Evolutionary conservation across 495 filamentous ascomycete species (phyloP), one percentile per base, ranked within the genome.

Genomic region (Halenospora varia): DNA sequence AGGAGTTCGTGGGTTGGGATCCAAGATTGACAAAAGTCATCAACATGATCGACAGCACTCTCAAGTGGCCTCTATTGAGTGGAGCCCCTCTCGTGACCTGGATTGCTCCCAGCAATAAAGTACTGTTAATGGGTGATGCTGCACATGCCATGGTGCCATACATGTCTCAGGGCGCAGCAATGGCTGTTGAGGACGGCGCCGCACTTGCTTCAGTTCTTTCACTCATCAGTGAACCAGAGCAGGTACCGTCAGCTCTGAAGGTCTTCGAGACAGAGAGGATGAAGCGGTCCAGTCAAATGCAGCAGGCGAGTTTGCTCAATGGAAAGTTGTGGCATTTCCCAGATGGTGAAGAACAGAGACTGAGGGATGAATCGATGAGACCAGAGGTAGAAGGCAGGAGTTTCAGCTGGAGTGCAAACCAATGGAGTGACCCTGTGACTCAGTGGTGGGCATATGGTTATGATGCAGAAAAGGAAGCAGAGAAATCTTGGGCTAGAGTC

Each of bases 101-200:
- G 75, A 52, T 65, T 10, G 51, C 59, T 2, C 52, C 60, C 18
- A 57, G 52, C 9, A 65, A 62, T 2, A 71, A 69, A 42, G 24
- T 75, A 1, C 40, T 78, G 0, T 68, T 81, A 3, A 45, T 79
- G 0, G 67, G 77, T 15, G 78, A 82, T 54, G 77, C 76, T 6
- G 77, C 77, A 15, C 78, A 80, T 62, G 69, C 77, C 1, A 79
- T 81, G 75, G 64, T 79, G 2, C 56, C 60, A 0, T 62, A 62
- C 25, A 53, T 65, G 58, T 54, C 54, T 3, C 54, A 62, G 47
- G 58, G 62, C 6, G 66, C 59, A 13, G 64, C 64, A 0, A 60
- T 67, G 53, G 66, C 66, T 9, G 55, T 68, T 20, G 64, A 68
- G 56, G 66, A 68, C 26, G 66, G 64, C 6, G 74, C 75, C 71